Percentiles rank a stretch among this genome's conserved stretches.
phyloP scores from a whole-genome alignment of 2,329 filamentous ascomycete species.

The Amauroascus verrucosus region DNA sequence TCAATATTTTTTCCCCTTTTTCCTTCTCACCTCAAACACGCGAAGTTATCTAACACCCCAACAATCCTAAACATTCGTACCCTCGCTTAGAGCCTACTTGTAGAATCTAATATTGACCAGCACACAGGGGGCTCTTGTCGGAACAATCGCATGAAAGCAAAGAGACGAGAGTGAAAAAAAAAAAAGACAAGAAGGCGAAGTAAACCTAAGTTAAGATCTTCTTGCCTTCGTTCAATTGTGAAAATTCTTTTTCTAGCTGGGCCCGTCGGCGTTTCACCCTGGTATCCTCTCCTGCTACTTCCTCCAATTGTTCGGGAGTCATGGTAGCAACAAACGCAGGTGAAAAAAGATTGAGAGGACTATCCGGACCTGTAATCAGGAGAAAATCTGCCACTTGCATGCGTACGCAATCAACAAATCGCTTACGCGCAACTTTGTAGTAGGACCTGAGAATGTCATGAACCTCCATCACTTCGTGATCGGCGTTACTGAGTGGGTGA shows the following conservation, averaged over 20 bases:
- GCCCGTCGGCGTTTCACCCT: constrained; percentile 33
- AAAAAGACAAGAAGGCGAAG: background rate
- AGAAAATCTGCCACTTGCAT: constrained; percentile 48
- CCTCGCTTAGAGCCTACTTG: no score
- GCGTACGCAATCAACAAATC: constrained; percentile 54
- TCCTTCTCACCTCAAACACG: no score
- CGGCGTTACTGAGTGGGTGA: constrained; percentile 26
- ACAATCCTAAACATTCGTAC: no score
- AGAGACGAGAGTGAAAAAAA: background rate
- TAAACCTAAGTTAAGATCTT: background rate
- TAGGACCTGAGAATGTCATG: constrained; percentile 52
- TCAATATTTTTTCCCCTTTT: no score
- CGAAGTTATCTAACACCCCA: no score
- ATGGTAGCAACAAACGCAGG: constrained; percentile 43
- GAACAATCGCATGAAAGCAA: no score
- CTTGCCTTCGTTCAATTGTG: constrained; percentile 29
- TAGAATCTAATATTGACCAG: no score
- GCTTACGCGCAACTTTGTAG: constrained; percentile 51
- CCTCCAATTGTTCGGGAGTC: constrained; percentile 40
- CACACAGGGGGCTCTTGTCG: no score
- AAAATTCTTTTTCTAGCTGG: constrained; percentile 39
- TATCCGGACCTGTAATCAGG: constrained; percentile 42
- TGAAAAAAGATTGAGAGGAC: constrained; percentile 46
- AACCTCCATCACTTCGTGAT: constrained; percentile 42
- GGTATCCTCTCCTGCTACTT: constrained; percentile 50